These are phyloP conservation scores for Leccinum sublutescens DNA, from an alignment of 768 basidiomycete species.

Conservation along the genomic window DNA sequence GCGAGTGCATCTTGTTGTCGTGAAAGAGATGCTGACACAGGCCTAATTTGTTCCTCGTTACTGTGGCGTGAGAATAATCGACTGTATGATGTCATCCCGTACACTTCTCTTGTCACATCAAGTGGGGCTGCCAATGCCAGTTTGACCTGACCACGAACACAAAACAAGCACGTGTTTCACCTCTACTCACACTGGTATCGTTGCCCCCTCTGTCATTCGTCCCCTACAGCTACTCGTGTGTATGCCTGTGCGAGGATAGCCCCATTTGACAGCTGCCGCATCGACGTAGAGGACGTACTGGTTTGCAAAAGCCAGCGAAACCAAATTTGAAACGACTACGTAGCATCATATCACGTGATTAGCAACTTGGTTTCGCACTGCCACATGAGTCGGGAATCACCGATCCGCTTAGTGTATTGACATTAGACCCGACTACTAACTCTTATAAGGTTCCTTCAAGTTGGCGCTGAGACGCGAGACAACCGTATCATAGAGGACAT, in stretches of 20 bases:
- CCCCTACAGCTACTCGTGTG: not conserved
- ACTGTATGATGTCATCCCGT: not conserved
- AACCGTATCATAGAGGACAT: too few species aligned
- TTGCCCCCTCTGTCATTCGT: not conserved
- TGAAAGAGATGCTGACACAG: not conserved
- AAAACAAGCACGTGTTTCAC: not conserved
- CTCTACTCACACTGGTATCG: not conserved
- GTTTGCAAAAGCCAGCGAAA: too few species aligned
- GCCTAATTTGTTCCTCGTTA: not conserved
- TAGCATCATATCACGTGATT: not conserved
- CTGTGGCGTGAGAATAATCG: constrained; percentile 9
- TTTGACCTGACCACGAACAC: not conserved
- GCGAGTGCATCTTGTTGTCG: not conserved
- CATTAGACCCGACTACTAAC: too few species aligned
- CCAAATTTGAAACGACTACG: not conserved
- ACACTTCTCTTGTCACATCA: not conserved
- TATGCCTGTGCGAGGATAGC: not conserved
- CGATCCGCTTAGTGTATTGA: not conserved
- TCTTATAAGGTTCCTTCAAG: too few species aligned
- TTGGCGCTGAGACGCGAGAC: too few species aligned
- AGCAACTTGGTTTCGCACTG: not conserved
- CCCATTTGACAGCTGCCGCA: not conserved
- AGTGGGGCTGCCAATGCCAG: not conserved
- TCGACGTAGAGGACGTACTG: not conserved
- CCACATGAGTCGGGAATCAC: not conserved